A percentile compares a stretch with the other conserved stretches of the same genome.
phyloP scores from a whole-genome alignment of 768 basidiomycete genomes.

The Crepidotus variabilis region DNA sequence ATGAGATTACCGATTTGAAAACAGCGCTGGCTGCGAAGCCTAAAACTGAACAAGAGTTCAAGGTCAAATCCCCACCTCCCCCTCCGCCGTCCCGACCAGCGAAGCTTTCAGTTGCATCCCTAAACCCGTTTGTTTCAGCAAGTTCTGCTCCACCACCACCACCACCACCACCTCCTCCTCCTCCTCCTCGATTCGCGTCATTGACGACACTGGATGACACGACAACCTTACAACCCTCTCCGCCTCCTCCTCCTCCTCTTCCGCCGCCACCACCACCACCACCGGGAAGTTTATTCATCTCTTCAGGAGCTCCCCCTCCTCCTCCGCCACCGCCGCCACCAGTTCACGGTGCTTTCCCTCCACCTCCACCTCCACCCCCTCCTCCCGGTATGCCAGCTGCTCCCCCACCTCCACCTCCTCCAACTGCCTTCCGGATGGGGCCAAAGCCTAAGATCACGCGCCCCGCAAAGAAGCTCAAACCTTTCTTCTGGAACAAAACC shows the following conservation, averaged over 20 bases:
- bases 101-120: slow-evolving; percentile 10
- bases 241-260: slow-evolving; percentile 52
- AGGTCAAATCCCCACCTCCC: slow-evolving; percentile 59
- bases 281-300: slow-evolving; percentile 13
- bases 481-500: slow-evolving; percentile 92
- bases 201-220: slow-evolving; percentile 12
- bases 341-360: slow-evolving; percentile 10
- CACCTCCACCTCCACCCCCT: slow-evolving; percentile 30
- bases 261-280: slow-evolving; percentile 13
- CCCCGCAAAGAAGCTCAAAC: slow-evolving; percentile 63
- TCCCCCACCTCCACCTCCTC: slow-evolving; percentile 37
- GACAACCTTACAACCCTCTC: slow-evolving; percentile 14
- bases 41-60: slow-evolving; percentile 69
- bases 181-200: slow-evolving; percentile 19
- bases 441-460: slow-evolving; percentile 29
- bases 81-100: slow-evolving; percentile 48
- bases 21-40: slow-evolving; percentile 48
- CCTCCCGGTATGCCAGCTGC: slow-evolving; percentile 16
- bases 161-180: slow-evolving; percentile 43
- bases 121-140: slow-evolving; percentile 4
- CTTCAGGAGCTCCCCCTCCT: slow-evolving; percentile 32
- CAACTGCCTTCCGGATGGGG: slow-evolving; percentile 31
- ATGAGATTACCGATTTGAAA: slow-evolving; percentile 48
- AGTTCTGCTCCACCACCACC: slow-evolving; percentile 32
- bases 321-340: slow-evolving; percentile 23